Base-by-base conservation (phyloP, 495 filamentous ascomycete species). In the Xanthoparmelia taractica region DNA sequence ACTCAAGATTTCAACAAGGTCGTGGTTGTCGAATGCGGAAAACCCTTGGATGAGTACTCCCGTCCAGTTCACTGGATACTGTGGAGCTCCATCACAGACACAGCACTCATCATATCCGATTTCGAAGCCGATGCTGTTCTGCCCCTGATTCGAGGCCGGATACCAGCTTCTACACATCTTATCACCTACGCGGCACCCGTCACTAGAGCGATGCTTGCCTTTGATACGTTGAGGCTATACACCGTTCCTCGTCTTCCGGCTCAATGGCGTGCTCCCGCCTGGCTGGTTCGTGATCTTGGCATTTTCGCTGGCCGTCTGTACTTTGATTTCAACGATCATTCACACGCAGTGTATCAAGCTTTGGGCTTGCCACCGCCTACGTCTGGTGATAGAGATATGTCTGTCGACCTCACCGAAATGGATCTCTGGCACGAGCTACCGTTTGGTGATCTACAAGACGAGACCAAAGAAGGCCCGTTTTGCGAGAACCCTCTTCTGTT, bases 271-370 rank as follows among this genome's bases (percentile, higher is more conserved):
- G 57, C 58, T 15, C 65, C 62, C 13, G 23, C n/a, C 0, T 60
- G 59, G 58, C 62, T 67, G 0, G 57, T 60, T 2, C 40, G 57
- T 43, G 80, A 86, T 57, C 70, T 86, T 0, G 82, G 81, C 2
- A 77, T 87, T 20, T 75, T 85, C 34, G 72, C 78, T 8, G 83
- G 82, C 1, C 73, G 82, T 2, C 70, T 86, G 0, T 87, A 86
- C 62, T 79, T 85, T 61, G 70, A 78, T 4, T 79, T 69, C 34
- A 56, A 68, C 0, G 79, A 82, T 40, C 77, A 79, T 45, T 31
- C 64, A 8, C 63, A 38, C 8, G 27, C 69, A 7, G 17, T 77
- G 48, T 59, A 59, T 4, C 52, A 67, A 3, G 71, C 68, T 31
- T 65, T 79, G 13, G 68, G 71, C 11, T 33, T 69, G 13, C 43